Evolutionary conservation across 495 filamentous ascomycete genomes (phyloP).

Genomic region (Rostrohypoxylon terebratum): DNA sequence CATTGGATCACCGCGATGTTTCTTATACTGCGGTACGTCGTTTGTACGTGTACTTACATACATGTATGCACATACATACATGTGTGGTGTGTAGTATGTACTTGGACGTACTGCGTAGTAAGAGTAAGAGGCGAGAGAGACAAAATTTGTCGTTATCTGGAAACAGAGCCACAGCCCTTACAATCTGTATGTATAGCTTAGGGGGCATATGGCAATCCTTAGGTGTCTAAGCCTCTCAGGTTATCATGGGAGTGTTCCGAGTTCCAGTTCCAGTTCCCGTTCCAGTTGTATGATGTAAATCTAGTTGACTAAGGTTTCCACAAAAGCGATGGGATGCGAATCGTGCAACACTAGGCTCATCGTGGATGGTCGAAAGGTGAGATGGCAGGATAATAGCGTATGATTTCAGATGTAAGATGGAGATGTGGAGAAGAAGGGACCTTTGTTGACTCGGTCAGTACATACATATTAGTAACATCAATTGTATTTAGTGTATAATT

Average conservation of each 20-base stretch:
- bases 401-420: neutral
- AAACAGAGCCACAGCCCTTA: neutral
- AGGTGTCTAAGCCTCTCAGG: too few species aligned
- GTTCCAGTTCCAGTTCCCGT: conserved; percentile 18
- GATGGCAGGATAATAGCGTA: neutral
- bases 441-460: conserved; percentile 21
- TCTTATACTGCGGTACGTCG: neutral
- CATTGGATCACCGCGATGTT: neutral
- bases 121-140: neutral
- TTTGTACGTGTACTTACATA: neutral
- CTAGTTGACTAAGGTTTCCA: conserved; percentile 19
- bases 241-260: neutral
- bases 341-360: conserved; percentile 23
- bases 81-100: neutral
- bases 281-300: conserved; percentile 24
- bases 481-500: too few species aligned
- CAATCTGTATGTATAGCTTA: neutral
- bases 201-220: neutral
- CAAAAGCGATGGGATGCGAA: conserved; percentile 26
- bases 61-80: neutral
- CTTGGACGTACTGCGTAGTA: too few species aligned
- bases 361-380: conserved; percentile 14
- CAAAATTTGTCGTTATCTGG: neutral
- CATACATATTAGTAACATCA: neutral
- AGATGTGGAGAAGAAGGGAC: conserved; percentile 25